A percentile compares a stretch with the other conserved stretches of the same genome.
phyloP scores from a whole-genome alignment of 805 yeast genomes.

The Nadsonia fulvescens region DNA sequence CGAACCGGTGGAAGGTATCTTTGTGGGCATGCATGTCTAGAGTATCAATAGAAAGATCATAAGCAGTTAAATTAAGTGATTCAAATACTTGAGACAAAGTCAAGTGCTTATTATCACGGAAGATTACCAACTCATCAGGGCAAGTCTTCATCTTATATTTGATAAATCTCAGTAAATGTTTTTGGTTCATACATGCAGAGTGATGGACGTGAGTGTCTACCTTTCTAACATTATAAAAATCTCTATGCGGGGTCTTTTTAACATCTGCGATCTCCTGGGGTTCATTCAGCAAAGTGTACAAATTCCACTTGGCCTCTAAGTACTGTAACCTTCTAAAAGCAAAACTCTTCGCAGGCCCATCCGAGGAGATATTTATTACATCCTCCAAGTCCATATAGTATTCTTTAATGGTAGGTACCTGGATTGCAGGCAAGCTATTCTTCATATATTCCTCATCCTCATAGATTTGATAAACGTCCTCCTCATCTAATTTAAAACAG shows the following conservation, averaged over 20 bases:
- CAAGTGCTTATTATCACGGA: conserved; percentile 77
- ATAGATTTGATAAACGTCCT: conserved; percentile 54
- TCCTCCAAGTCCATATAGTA: conserved; percentile 70
- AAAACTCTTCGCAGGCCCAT: conserved; percentile 93
- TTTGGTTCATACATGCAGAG: conserved; percentile 98
- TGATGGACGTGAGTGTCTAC: conserved; percentile 98
- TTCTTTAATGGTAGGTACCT: conserved; percentile 65
- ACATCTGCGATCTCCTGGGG: conserved; percentile 83
- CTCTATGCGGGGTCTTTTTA: conserved; percentile 90
- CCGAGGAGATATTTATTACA: conserved; percentile 59
- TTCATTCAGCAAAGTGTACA: conserved; percentile 75
- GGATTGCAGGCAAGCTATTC: conserved; percentile 23
- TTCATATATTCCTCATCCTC: conserved; percentile 17
- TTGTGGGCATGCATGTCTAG: conserved; percentile 98
- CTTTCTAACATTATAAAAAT: conserved; percentile 88
- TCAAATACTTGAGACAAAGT: conserved; percentile 81
- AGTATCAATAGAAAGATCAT: conserved; percentile 89
- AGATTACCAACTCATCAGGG: conserved; percentile 80
- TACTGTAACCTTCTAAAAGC: conserved; percentile 88
- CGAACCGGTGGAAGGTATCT: conserved; percentile 94
- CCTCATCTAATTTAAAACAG: conserved; percentile 31
- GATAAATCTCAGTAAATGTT: conserved; percentile 83
- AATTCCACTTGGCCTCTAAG: conserved; percentile 90
- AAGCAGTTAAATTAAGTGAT: conserved; percentile 79
- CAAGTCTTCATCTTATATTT: conserved; percentile 80